Evolutionary conservation across 1,284 basidiomycete genomes (phyloP).

Genomic region (Exobasidium cylindrosporum): DNA sequence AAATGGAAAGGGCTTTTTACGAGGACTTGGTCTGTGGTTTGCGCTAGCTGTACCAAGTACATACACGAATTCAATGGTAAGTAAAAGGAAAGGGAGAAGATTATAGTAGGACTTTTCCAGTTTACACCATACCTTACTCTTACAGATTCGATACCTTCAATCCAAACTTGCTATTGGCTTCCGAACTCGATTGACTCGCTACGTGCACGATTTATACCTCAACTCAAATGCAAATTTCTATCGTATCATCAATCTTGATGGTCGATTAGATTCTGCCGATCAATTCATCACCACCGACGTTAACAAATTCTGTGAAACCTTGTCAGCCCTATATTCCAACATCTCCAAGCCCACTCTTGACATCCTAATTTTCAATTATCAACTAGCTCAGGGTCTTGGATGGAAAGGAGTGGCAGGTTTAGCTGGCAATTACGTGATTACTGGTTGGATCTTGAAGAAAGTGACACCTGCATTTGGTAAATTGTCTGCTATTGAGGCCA

Average conservation of each 20-base stretch:
- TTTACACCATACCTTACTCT: neutral
- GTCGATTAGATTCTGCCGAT: slow-evolving; percentile 52
- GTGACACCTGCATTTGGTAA: slow-evolving; percentile 92
- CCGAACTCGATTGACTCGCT: slow-evolving; percentile 81
- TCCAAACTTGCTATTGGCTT: slow-evolving; percentile 81
- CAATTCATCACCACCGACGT: slow-evolving; percentile 87
- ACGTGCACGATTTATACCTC: slow-evolving; percentile 83
- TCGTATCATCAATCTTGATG: slow-evolving; percentile 54
- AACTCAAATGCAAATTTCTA: slow-evolving; percentile 61
- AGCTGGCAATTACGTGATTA: slow-evolving; percentile 80
- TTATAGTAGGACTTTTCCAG: neutral
- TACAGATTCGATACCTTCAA: slow-evolving; percentile 81
- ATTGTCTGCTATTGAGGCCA: slow-evolving; percentile 82
- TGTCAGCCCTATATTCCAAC: slow-evolving; percentile 75
- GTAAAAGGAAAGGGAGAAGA: neutral
- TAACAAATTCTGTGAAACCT: slow-evolving; percentile 80
- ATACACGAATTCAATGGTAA: slow-evolving; percentile 85
- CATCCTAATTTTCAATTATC: slow-evolving; percentile 86
- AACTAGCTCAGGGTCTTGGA: slow-evolving; percentile 81
- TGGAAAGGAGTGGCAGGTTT: slow-evolving; percentile 70
- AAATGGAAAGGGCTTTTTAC: slow-evolving; percentile 77
- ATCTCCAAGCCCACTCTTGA: slow-evolving; percentile 79
- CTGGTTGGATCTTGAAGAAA: slow-evolving; percentile 72
- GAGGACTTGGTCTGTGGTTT: slow-evolving; percentile 84
- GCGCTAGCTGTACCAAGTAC: slow-evolving; percentile 84